Percentiles rank a stretch among this genome's conserved stretches.
Evolutionary conservation across 139 green algal genomes (phyloP).

Genomic region (Chlorella vulgaris): DNA sequence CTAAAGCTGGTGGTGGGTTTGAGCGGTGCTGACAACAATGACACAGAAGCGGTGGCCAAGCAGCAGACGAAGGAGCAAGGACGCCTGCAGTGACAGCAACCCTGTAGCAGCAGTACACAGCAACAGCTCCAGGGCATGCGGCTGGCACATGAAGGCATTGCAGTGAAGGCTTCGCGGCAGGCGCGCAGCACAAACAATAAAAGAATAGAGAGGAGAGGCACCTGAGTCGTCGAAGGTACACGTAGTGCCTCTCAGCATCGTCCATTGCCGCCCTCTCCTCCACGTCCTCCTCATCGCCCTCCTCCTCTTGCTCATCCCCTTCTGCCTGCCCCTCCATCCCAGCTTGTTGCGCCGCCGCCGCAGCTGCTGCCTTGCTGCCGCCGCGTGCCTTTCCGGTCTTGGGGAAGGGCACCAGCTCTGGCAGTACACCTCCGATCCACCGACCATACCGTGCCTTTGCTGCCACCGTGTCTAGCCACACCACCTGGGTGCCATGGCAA

Average conservation of each 20-base stretch:
- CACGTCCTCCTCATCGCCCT: not conserved
- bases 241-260: constrained; percentile 16
- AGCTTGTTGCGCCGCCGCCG: constrained; percentile 24
- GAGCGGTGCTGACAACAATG: too few species aligned
- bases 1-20: too few species aligned
- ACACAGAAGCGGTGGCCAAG: too few species aligned
- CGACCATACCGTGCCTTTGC: constrained; percentile 67
- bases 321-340: constrained; percentile 12
- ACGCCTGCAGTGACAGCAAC: too few species aligned
- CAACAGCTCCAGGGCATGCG: too few species aligned
- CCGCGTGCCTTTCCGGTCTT: constrained; percentile 25
- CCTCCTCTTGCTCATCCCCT: not conserved
- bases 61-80: too few species aligned
- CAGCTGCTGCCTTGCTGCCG: constrained; percentile 19
- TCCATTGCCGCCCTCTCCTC: not conserved
- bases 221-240: constrained; percentile 59
- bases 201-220: too few species aligned
- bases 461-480: constrained; percentile 68
- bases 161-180: too few species aligned
- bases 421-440: constrained; percentile 71
- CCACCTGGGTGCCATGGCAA: constrained; percentile 41
- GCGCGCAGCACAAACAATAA: too few species aligned
- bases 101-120: too few species aligned
- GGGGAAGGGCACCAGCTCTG: constrained; percentile 60
- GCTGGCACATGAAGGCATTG: too few species aligned